phyloP scores from a whole-genome alignment of 352 stramenopile species.

The Phytophthora crassamura region DNA sequence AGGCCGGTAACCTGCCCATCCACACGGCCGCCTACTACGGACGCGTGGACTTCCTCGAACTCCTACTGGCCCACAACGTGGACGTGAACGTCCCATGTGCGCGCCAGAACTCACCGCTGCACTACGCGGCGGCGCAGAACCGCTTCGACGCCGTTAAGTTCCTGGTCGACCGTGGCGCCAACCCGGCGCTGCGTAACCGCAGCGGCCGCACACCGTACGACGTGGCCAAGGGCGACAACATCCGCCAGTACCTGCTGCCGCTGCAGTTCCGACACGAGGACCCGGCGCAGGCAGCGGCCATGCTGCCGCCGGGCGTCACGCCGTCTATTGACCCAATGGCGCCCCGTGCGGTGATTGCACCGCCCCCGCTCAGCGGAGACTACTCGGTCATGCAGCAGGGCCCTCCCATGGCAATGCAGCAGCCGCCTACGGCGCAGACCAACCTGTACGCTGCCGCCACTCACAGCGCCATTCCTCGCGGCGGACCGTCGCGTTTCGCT shows the following conservation, averaged over 20 bases:
- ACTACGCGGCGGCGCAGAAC: slow-evolving; percentile 83
- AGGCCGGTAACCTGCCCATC: slow-evolving; percentile 81
- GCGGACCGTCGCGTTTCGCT: slow-evolving; percentile 52
- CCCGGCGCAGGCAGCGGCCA: slow-evolving; percentile 57
- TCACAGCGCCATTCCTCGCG: slow-evolving; percentile 82
- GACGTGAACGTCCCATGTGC: slow-evolving; percentile 76
- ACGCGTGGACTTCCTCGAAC: slow-evolving; percentile 73
- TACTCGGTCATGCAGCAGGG: slow-evolving; percentile 38
- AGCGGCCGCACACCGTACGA: slow-evolving; percentile 85
- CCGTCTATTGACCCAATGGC: slow-evolving; percentile 73
- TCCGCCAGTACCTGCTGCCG: slow-evolving; percentile 86
- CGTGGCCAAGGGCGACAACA: slow-evolving; percentile 83
- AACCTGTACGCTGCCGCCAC: slow-evolving; percentile 80
- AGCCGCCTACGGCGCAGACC: slow-evolving; percentile 50
- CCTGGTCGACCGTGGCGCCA: slow-evolving; percentile 73
- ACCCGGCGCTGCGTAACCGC: slow-evolving; percentile 83
- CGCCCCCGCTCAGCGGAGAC: slow-evolving; percentile 66
- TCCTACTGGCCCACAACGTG: slow-evolving; percentile 69
- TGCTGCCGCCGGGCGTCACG: slow-evolving; percentile 79
- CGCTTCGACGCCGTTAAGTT: slow-evolving; percentile 79
- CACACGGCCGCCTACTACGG: slow-evolving; percentile 89
- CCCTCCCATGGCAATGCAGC: slow-evolving; percentile 36
- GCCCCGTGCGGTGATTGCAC: slow-evolving; percentile 66
- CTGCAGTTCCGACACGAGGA: slow-evolving; percentile 91
- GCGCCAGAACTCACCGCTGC: slow-evolving; percentile 81